Percentiles rank a stretch among this genome's conserved stretches.
phyloP scores from a whole-genome alignment of 2,329 filamentous ascomycete genomes.

The Furcasterigmium sp. region DNA sequence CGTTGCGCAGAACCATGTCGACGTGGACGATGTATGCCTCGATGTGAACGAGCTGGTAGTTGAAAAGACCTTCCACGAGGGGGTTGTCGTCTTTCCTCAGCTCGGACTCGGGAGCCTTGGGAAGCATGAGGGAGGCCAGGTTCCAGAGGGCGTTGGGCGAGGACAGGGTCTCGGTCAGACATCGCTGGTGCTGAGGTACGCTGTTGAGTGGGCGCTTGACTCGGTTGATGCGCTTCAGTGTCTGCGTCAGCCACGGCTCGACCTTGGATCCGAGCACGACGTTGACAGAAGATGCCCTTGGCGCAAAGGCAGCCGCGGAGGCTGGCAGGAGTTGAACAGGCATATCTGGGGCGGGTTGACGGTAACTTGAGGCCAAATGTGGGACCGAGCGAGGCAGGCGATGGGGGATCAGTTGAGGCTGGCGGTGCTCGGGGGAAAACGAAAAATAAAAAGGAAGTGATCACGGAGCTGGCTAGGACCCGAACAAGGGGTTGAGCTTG shows the following conservation, averaged over 20 bases:
- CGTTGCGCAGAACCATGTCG: slow-evolving; percentile 96
- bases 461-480: slow-evolving; percentile 48
- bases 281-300: slow-evolving; percentile 82
- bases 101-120: slow-evolving; percentile 82
- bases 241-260: slow-evolving; percentile 94
- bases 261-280: slow-evolving; percentile 89
- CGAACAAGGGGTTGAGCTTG: slow-evolving; percentile 51
- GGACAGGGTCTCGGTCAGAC: slow-evolving; percentile 90
- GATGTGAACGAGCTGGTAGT: slow-evolving; percentile 87
- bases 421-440: slow-evolving; percentile 21
- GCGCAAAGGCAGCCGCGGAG: slow-evolving; percentile 93
- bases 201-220: slow-evolving; percentile 97
- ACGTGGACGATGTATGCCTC: slow-evolving; percentile 98
- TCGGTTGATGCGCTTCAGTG: slow-evolving; percentile 92
- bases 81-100: slow-evolving; percentile 77
- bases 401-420: slow-evolving; percentile 5
- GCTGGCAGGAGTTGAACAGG: slow-evolving; percentile 89
- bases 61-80: slow-evolving; percentile 80
- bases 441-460: slow-evolving; percentile 37
- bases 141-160: slow-evolving; percentile 91
- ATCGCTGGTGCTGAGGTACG: slow-evolving; percentile 90
- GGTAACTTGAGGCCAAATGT: background rate
- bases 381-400: background rate
- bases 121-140: slow-evolving; percentile 84
- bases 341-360: slow-evolving; percentile 52